Evolutionary conservation across 352 stramenopile genomes (phyloP).

Genomic region (Pythium aphanidermatum): DNA sequence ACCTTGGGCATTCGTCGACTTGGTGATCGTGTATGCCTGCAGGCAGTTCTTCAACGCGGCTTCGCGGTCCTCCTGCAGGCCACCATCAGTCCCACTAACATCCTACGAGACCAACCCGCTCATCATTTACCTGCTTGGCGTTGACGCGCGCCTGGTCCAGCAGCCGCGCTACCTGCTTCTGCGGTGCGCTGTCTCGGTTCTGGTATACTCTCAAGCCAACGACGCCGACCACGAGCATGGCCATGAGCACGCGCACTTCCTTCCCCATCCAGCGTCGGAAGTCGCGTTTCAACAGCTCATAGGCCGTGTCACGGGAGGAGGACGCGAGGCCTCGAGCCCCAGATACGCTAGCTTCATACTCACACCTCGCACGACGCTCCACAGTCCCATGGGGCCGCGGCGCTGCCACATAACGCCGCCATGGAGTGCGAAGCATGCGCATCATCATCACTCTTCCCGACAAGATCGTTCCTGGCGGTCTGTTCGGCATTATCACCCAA

Average conservation of each 20-base stretch:
- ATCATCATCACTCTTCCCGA: too few relatives aligned
- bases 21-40: slow-evolving; percentile 59
- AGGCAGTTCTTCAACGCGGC: slow-evolving; percentile 60
- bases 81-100: too few relatives aligned
- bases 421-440: too few relatives aligned
- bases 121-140: slow-evolving; percentile 28
- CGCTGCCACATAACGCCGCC: too few relatives aligned
- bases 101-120: too few relatives aligned
- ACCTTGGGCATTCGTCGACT: slow-evolving; percentile 63
- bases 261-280: slow-evolving; percentile 56
- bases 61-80: slow-evolving; percentile 29
- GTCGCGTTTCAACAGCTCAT: slow-evolving; percentile 54
- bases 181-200: slow-evolving; percentile 55
- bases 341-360: too few relatives aligned
- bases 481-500: slow-evolving; percentile 11
- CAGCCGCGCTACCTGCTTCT: slow-evolving; percentile 43
- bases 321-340: slow-evolving; percentile 1
- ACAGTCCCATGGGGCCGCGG: too few relatives aligned
- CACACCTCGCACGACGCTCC: too few relatives aligned
- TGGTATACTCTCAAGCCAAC: slow-evolving; percentile 66
- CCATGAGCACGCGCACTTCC: slow-evolving; percentile 38
- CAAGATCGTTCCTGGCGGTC: too few relatives aligned
- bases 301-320: not conserved
- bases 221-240: slow-evolving; percentile 38
- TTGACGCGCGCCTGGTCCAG: slow-evolving; percentile 45